Percentiles rank a stretch among this genome's conserved stretches.
phyloP scores from a whole-genome alignment of 2,329 filamentous ascomycete species.

The Malbranchea zuffiana region DNA sequence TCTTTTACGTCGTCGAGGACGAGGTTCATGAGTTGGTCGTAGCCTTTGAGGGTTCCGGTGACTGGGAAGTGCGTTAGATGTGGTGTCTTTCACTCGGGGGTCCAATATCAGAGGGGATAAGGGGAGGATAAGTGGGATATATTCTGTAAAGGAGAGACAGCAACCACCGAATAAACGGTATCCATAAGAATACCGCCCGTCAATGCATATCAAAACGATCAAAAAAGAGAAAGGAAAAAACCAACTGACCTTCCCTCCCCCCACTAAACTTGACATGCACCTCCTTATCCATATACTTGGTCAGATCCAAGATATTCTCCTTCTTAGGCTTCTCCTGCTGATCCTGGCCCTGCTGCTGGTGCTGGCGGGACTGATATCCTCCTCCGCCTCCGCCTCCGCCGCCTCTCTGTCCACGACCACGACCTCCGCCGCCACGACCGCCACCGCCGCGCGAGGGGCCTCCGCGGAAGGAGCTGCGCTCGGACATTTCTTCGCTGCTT shows the following conservation, averaged over 20 bases:
- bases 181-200: not conserved
- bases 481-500: conserved; percentile 33
- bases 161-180: no score
- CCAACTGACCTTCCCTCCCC: conserved; percentile 65
- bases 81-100: no score
- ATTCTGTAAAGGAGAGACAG: no score
- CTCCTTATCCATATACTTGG: conserved; percentile 94
- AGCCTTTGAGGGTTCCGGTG: conserved; percentile 81
- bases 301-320: conserved; percentile 92
- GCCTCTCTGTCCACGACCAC: conserved; percentile 37
- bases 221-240: conserved; percentile 4
- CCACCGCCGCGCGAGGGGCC: conserved; percentile 35
- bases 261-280: conserved; percentile 96
- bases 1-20: conserved; percentile 93
- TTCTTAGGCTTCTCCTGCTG: conserved; percentile 77
- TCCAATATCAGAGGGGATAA: not conserved
- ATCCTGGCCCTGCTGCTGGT: conserved; percentile 38
- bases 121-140: no score
- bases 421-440: conserved; percentile 29
- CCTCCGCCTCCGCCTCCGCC: conserved; percentile 37
- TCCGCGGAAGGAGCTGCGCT: conserved; percentile 46
- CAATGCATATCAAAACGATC: not conserved
- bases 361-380: conserved; percentile 35
- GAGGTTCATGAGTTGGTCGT: conserved; percentile 95
- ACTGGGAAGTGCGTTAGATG: conserved; percentile 55